Evolutionary conservation across 2,329 filamentous ascomycete species (phyloP).

Genomic region (Neocatenulostroma microsporum): DNA sequence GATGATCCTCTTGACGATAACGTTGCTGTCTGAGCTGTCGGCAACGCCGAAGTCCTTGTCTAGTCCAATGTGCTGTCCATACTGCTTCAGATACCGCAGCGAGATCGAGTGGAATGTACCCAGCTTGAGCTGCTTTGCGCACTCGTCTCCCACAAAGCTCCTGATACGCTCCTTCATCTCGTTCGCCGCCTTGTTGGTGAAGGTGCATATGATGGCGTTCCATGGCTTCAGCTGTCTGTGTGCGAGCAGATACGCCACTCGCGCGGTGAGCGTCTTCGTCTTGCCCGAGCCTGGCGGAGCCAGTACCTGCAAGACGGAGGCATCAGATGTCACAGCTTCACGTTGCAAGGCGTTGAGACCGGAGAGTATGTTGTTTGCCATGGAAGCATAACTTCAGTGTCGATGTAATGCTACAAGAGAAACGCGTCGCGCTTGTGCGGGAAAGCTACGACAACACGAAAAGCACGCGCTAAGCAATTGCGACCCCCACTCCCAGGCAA

Average conservation of each 20-base stretch:
- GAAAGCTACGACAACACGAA: not conserved
- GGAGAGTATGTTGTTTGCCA: conserved; percentile 47
- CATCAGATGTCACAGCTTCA: conserved; percentile 55
- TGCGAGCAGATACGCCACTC: conserved; percentile 80
- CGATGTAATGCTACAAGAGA: too few relatives aligned
- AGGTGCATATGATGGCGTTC: conserved; percentile 91
- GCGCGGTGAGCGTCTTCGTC: conserved; percentile 88
- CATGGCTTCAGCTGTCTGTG: conserved; percentile 65
- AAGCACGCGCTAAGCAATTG: conserved; percentile 2
- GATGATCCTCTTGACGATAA: conserved; percentile 74
- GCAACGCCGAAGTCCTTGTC: conserved; percentile 82
- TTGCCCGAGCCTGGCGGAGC: conserved; percentile 69
- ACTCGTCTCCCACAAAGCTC: conserved; percentile 66
- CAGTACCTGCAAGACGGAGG: conserved; percentile 53
- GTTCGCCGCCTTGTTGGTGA: conserved; percentile 87
- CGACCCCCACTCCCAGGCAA: too few relatives aligned
- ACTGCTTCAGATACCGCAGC: conserved; percentile 71
- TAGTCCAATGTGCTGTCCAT: conserved; percentile 77
- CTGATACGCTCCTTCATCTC: conserved; percentile 91
- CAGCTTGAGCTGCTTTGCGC: conserved; percentile 69
- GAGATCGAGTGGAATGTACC: conserved; percentile 95
- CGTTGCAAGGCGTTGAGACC: conserved; percentile 59
- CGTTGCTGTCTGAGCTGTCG: conserved; percentile 70
- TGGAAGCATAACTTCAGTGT: too few relatives aligned
- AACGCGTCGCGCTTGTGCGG: too few relatives aligned